phyloP scores from a whole-genome alignment of 164 flowering plant species.

The Buxus sempervirens region DNA sequence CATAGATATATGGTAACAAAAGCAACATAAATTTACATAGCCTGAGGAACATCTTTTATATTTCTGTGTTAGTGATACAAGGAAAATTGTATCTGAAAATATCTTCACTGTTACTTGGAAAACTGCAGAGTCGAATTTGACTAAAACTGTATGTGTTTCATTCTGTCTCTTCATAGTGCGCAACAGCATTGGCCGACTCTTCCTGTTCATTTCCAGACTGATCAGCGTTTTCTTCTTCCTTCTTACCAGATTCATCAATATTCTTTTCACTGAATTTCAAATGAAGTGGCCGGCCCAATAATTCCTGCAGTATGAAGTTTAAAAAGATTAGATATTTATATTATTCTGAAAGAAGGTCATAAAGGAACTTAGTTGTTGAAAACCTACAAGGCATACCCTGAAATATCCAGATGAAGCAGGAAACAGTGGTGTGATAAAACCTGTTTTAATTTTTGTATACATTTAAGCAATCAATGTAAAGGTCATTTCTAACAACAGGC shows the following conservation, averaged over 20 bases:
- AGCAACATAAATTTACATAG: conserved; percentile 7
- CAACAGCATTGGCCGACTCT: conserved; percentile 18
- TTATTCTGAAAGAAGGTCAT: background rate
- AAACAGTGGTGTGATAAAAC: too few species aligned
- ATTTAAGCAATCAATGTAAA: too few species aligned
- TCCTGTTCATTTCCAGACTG: conserved; percentile 32
- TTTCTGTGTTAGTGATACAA: background rate
- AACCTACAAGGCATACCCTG: background rate
- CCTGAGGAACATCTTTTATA: conserved; percentile 1
- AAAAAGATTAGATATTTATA: background rate
- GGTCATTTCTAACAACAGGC: too few species aligned
- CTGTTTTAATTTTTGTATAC: too few species aligned
- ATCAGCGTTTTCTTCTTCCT: conserved; percentile 3
- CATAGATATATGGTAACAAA: background rate
- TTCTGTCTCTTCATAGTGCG: conserved; percentile 20
- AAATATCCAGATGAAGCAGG: too few species aligned
- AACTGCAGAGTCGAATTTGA: background rate
- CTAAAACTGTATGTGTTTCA: background rate
- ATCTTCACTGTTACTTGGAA: background rate
- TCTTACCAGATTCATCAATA: conserved; percentile 26
- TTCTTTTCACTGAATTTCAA: conserved; percentile 53
- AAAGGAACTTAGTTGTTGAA: background rate
- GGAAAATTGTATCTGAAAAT: background rate
- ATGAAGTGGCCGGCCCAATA: conserved; percentile 69
- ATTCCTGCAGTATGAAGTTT: conserved; percentile 45